These are phyloP conservation scores for Capsicum rhomboideum DNA, from an alignment of 257 asterid genomes.

Conservation along the genomic window DNA sequence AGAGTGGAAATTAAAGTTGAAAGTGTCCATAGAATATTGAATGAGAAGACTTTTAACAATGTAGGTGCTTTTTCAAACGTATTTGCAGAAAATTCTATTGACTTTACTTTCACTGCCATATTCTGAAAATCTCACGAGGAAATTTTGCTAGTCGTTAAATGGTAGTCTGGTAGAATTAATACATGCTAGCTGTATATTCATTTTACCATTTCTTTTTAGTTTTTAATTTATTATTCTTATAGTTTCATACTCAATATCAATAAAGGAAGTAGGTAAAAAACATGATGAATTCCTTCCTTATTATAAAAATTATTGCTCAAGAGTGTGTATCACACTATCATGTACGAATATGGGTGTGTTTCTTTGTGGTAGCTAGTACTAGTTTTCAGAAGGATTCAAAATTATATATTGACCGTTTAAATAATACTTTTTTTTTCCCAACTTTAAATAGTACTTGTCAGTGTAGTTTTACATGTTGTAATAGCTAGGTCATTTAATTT, in stretches of 20 bases:
- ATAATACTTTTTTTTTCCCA: no score
- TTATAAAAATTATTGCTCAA: neutral
- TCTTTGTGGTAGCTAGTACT: neutral
- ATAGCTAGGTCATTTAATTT: no score
- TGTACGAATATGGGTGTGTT: neutral
- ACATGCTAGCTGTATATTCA: neutral
- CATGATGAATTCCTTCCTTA: neutral
- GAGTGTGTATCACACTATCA: neutral
- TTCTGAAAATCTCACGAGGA: neutral
- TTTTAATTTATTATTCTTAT: no score
- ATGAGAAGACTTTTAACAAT: neutral
- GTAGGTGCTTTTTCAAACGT: neutral
- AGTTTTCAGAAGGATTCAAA: no score
- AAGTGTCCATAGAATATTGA: neutral
- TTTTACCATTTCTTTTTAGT: neutral
- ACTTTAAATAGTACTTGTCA: no score
- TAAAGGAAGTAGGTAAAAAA: neutral
- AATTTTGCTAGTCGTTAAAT: neutral
- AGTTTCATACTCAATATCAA: neutral
- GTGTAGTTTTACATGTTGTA: no score
- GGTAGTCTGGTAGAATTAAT: neutral
- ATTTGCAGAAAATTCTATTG: neutral
- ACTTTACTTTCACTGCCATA: neutral
- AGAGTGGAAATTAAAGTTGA: neutral
- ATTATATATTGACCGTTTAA: no score